These are phyloP conservation scores for Candida sanyiensis DNA, from an alignment of 805 yeast species.

Conservation along the genomic window DNA sequence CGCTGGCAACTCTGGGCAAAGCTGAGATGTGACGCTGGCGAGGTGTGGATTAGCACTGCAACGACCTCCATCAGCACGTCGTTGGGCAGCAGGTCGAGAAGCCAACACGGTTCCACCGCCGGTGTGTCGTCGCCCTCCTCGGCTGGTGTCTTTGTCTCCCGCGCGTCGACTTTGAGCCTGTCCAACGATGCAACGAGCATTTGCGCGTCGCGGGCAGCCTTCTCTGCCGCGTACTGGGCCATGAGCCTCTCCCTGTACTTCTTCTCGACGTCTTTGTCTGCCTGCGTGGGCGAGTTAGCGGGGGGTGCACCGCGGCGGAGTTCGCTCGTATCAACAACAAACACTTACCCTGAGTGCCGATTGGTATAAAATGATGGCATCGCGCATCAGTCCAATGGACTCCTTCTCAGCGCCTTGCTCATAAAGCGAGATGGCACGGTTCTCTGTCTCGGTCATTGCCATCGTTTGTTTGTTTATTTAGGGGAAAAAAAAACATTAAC, in stretches of 20 bases:
- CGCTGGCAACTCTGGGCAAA: slow-evolving; percentile 55
- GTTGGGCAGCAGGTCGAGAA: slow-evolving; percentile 43
- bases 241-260: slow-evolving; percentile 54
- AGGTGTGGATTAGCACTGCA: slow-evolving; percentile 37
- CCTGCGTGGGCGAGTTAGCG: no score
- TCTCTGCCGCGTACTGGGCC: slow-evolving; percentile 33
- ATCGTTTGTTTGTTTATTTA: not conserved
- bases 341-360: slow-evolving; percentile 54
- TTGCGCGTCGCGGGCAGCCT: slow-evolving; percentile 3
- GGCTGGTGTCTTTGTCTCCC: not conserved
- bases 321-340: no score
- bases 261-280: slow-evolving; percentile 54
- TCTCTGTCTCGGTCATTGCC: slow-evolving; percentile 7
- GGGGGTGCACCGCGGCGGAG: no score
- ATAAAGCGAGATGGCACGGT: slow-evolving; percentile 56
- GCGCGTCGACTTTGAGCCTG: slow-evolving; percentile 2
- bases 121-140: slow-evolving; percentile 20
- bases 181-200: slow-evolving; percentile 6
- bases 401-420: slow-evolving; percentile 71
- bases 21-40: slow-evolving; percentile 62
- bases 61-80: slow-evolving; percentile 53
- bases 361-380: slow-evolving; percentile 70
- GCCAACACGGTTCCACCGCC: slow-evolving; percentile 32
- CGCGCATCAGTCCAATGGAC: slow-evolving; percentile 68
- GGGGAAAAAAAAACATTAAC: no score